Conservation (phyloP, 345 rosid genomes). For the Bretschneidera sinensis region DNA sequence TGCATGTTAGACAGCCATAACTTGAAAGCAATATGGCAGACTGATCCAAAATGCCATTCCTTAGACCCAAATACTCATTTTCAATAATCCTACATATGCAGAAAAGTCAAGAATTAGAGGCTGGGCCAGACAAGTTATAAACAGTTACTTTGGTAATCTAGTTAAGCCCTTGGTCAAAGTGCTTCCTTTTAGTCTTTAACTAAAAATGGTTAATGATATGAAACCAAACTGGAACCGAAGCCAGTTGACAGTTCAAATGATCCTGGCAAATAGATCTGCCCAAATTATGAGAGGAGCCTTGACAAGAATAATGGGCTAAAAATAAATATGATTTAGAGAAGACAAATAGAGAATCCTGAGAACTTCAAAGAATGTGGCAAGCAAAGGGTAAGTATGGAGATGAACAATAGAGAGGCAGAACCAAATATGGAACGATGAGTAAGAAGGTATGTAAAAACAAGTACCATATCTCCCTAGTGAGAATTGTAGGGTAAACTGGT, state of each 20-base stretch:
- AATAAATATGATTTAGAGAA: too few species aligned
- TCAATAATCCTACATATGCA: constrained; percentile 69
- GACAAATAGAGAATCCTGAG: too few species aligned
- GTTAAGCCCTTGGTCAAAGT: not conserved
- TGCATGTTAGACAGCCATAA: constrained; percentile 69
- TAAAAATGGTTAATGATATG: not conserved
- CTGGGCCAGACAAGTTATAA: not conserved
- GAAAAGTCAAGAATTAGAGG: not conserved
- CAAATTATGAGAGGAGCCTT: too few species aligned
- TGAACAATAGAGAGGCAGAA: too few species aligned
- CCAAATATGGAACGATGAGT: too few species aligned
- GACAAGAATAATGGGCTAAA: too few species aligned
- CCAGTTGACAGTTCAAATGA: not conserved
- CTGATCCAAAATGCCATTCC: constrained; percentile 93
- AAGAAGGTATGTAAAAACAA: too few species aligned
- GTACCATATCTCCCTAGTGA: too few species aligned
- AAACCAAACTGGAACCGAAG: not conserved
- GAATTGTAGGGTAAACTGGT: too few species aligned
- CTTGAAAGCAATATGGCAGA: constrained; percentile 89
- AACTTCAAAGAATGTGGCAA: too few species aligned
- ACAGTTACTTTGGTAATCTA: not conserved
- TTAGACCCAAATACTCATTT: constrained; percentile 82
- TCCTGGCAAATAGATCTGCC: not conserved
- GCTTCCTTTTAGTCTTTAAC: not conserved
- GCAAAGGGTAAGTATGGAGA: too few species aligned